These are phyloP conservation scores for Aspergillus fischeri DNA, from an alignment of 2,329 filamentous ascomycete genomes.

Conservation along the genomic window DNA sequence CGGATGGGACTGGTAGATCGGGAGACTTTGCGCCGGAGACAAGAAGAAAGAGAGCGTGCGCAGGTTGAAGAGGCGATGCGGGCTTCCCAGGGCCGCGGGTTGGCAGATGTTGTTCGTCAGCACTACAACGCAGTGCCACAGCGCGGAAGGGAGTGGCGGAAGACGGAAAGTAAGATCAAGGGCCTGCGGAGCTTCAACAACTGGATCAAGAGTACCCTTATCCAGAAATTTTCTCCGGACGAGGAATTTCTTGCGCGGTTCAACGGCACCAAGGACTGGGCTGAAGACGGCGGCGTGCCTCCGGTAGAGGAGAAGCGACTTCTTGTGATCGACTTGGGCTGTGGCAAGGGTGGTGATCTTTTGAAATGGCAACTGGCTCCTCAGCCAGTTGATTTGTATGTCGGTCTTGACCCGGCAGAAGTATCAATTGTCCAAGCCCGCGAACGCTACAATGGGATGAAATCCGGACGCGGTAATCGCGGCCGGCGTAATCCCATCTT, in stretches of 20 bases:
- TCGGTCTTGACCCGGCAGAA: slow-evolving; percentile 89
- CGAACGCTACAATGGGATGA: slow-evolving; percentile 75
- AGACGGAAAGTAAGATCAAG: slow-evolving; percentile 91
- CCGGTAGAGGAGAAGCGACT: slow-evolving; percentile 52
- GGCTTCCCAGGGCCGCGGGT: slow-evolving; percentile 48
- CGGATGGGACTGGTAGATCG: slow-evolving; percentile 36
- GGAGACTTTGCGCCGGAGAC: slow-evolving; percentile 39
- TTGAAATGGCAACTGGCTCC: slow-evolving; percentile 95
- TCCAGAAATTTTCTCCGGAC: slow-evolving; percentile 88
- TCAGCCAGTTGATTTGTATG: slow-evolving; percentile 87
- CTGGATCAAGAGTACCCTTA: slow-evolving; percentile 96
- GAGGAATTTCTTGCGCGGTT: slow-evolving; percentile 63
- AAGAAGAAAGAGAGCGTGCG: slow-evolving; percentile 43
- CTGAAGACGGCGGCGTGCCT: slow-evolving; percentile 33
- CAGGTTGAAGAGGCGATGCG: slow-evolving; percentile 35
- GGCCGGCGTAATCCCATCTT: slow-evolving; percentile 61
- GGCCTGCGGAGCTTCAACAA: slow-evolving; percentile 94
- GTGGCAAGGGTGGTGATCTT: slow-evolving; percentile 92
- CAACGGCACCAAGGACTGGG: slow-evolving; percentile 43
- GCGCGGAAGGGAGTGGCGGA: slow-evolving; percentile 88
- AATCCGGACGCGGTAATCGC: slow-evolving; percentile 50
- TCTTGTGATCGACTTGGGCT: slow-evolving; percentile 87
- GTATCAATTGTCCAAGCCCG: slow-evolving; percentile 86
- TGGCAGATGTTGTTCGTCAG: slow-evolving; percentile 81
- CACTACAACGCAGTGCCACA: slow-evolving; percentile 97